These are phyloP conservation scores for Prunus mira DNA, from an alignment of 306 rosid genomes.

Conservation along the genomic window DNA sequence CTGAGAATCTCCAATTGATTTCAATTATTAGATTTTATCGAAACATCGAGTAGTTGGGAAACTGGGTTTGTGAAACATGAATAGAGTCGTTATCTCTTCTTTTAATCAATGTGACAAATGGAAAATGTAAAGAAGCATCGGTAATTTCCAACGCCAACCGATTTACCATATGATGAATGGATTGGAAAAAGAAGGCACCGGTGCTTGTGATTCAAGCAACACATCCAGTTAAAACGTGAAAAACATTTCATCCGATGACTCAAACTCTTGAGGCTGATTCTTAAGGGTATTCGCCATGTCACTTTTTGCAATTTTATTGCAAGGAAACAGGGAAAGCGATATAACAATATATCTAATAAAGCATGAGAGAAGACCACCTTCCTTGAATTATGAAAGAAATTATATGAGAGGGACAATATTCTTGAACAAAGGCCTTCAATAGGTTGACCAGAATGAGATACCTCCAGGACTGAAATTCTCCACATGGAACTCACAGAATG, in stretches of 20 bases:
- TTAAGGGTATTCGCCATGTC: not conserved
- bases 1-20: not conserved
- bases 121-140: not conserved
- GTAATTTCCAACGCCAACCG: too few species aligned
- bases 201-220: too few species aligned
- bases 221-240: too few species aligned
- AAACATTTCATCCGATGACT: too few species aligned
- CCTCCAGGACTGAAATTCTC: not conserved
- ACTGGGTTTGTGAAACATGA: not conserved
- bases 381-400: constrained; percentile 1
- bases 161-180: too few species aligned
- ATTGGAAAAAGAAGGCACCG: too few species aligned
- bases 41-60: not conserved
- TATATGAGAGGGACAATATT: not conserved
- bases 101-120: not conserved
- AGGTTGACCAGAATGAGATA: not conserved
- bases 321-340: not conserved
- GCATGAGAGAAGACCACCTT: not conserved
- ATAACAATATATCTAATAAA: not conserved
- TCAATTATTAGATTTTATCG: not conserved
- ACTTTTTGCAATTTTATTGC: not conserved
- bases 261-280: not conserved
- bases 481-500: constrained; percentile 16
- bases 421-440: constrained; percentile 1
- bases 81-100: not conserved